phyloP scores from a whole-genome alignment of 192 early-diverging fungal species.

The Coemansia sp. region DNA sequence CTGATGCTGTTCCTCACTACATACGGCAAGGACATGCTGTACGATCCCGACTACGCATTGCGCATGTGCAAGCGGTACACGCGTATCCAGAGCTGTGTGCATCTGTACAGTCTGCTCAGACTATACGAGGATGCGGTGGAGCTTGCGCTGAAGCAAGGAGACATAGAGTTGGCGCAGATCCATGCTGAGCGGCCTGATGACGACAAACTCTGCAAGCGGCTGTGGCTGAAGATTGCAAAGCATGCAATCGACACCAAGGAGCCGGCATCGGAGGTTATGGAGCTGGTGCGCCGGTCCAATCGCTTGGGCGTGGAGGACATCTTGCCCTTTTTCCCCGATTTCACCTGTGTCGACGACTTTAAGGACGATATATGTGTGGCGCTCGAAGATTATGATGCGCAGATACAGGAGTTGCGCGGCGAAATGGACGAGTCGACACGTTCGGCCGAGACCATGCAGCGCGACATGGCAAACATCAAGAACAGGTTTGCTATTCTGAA shows the following conservation, averaged over 20 bases:
- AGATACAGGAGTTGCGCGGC: conserved; percentile 82
- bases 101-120: conserved; percentile 84
- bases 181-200: conserved; percentile 93
- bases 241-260: conserved; percentile 84
- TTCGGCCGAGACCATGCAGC: conserved; percentile 88
- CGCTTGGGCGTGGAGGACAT: conserved; percentile 91
- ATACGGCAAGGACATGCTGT: conserved; percentile 74
- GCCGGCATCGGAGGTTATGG: conserved; percentile 87
- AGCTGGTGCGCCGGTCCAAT: conserved; percentile 76
- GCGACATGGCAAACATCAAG: conserved; percentile 84
- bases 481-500: conserved; percentile 62
- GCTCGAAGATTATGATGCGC: conserved; percentile 88
- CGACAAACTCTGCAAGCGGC: conserved; percentile 76
- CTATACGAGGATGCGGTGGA: conserved; percentile 92
- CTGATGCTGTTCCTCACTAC: conserved; percentile 75
- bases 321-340: conserved; percentile 95
- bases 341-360: conserved; percentile 96
- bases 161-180: conserved; percentile 87
- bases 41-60: conserved; percentile 89
- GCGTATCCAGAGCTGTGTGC: conserved; percentile 84
- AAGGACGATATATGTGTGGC: conserved; percentile 93
- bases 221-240: conserved; percentile 94
- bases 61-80: conserved; percentile 82
- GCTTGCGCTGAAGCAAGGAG: conserved; percentile 78
- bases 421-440: conserved; percentile 97